These are phyloP conservation scores for Pseudonitzschia delicatissima DNA, from an alignment of 108 stramenopile genomes.

Conservation along the genomic window DNA sequence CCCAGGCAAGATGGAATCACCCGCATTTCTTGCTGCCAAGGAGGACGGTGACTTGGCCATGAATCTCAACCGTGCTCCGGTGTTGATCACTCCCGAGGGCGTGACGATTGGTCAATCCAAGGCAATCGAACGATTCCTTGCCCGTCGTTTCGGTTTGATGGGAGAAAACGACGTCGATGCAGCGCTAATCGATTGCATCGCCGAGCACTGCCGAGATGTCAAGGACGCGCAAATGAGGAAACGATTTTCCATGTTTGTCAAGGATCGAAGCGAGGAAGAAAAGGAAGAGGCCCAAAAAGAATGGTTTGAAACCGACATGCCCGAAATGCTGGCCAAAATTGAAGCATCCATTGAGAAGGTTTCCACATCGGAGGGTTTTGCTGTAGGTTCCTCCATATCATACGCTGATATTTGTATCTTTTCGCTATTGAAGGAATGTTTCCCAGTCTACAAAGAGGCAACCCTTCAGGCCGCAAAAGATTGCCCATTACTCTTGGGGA, in stretches of 20 bases:
- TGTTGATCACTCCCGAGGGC: constrained; percentile 48
- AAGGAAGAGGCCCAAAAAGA: not conserved
- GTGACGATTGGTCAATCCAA: constrained; percentile 57
- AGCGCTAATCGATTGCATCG: constrained; percentile 59
- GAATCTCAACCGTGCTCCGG: constrained; percentile 60
- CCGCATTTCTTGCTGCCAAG: constrained; percentile 51
- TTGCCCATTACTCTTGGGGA: constrained; percentile 34
- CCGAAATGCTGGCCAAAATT: constrained; percentile 48
- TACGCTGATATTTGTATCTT: constrained; percentile 56
- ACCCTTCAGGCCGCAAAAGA: constrained; percentile 45
- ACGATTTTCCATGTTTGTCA: constrained; percentile 45
- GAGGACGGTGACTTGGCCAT: constrained; percentile 47
- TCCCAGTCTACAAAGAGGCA: constrained; percentile 38
- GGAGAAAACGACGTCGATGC: constrained; percentile 45
- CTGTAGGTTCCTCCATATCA: constrained; percentile 37
- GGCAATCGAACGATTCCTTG: constrained; percentile 54
- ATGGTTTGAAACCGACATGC: constrained; percentile 48
- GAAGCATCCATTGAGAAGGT: constrained; percentile 34
- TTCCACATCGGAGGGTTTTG: constrained; percentile 25
- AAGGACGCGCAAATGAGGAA: constrained; percentile 47
- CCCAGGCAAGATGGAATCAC: constrained; percentile 38
- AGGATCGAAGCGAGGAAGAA: constrained; percentile 2
- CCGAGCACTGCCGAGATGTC: constrained; percentile 66
- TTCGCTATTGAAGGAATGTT: constrained; percentile 48
- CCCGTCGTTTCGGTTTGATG: constrained; percentile 44